Base-by-base conservation (phyloP, 192 early-diverging fungal species). In the Backusella psychrophila region DNA sequence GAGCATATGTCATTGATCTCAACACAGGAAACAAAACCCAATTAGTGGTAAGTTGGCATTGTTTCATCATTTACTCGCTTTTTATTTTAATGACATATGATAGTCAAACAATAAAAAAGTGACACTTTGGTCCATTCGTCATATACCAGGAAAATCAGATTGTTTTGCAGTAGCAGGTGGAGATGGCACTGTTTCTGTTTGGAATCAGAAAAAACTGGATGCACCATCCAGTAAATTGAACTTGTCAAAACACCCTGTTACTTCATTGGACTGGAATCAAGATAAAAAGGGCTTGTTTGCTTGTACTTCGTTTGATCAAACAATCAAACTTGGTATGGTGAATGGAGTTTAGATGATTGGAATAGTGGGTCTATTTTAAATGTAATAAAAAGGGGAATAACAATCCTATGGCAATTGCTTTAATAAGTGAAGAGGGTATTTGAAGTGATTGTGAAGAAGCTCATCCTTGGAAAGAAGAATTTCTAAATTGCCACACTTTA, bases 261-360 rank as follows among this genome's bases (percentile, higher is more conserved):
- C 87, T 4, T 79, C 89, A 1, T 87, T 93, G 59, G 90, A 91
- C 56, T 94, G 92, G 92, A 85, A 85, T 17, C 70, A 80, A 5
- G 89, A 91, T 75, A 91, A 90, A 78, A 82, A 82, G 42, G 92
- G 92, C 1, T 74, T 94, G 4, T 93, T 84, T 80, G 89, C 78
- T 8, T 91, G 87, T 75, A 78, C 86, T 34, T 83, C 89, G 6
- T 94, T 93, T 85, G 92, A 94, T 75, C 90, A 92, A 75, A 77
- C 82, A 4, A 74, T 93, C 19, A 78, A 89, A 39, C 84, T 93
- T 26, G 91, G 91, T 6, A 82, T 90, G 36, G 87, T 92, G 8
- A 52, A 66, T 72, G 38, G 7, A 72, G 39, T 6, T 75, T 63
- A 12, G 26, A 9, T 26, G 56, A 12, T 59, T 59, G 12, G 23